Percentiles rank a stretch among this genome's conserved stretches.
phyloP scores from a whole-genome alignment of 768 basidiomycete species.

The Boletellus sp. region DNA sequence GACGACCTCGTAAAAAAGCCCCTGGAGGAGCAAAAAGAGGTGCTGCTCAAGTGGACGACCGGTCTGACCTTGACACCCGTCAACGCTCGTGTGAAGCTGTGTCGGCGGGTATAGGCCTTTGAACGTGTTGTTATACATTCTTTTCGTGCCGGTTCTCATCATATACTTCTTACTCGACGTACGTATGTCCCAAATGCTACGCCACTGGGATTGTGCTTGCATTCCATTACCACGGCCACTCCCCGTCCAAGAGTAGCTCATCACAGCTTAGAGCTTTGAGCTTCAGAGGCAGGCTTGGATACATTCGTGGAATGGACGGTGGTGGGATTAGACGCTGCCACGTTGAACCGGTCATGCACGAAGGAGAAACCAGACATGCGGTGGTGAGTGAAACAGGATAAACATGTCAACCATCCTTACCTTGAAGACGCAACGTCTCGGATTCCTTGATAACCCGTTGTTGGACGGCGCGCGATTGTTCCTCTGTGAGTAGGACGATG shows the following conservation, averaged over 20 bases:
- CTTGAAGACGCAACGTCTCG: background rate
- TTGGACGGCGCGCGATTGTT: slow-evolving; percentile 35
- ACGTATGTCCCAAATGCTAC: too few relatives aligned
- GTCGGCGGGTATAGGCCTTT: slow-evolving; percentile 10
- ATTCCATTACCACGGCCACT: too few relatives aligned
- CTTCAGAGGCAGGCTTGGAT: background rate
- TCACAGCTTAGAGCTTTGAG: background rate
- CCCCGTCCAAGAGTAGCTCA: too few relatives aligned
- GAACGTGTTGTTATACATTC: background rate
- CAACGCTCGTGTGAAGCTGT: slow-evolving; percentile 24
- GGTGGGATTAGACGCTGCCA: background rate
- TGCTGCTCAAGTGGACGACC: slow-evolving; percentile 36
- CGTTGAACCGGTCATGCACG: background rate
- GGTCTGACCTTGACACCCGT: slow-evolving; percentile 35
- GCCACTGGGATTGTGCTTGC: too few relatives aligned
- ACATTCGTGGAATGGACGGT: background rate
- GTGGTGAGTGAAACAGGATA: background rate
- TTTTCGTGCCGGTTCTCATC: background rate
- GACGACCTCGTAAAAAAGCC: slow-evolving; percentile 29
- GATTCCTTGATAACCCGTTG: slow-evolving; percentile 13
- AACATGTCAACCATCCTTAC: background rate
- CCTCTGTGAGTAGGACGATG: slow-evolving; percentile 42
- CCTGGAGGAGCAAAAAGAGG: slow-evolving; percentile 32
- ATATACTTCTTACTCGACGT: too few relatives aligned
- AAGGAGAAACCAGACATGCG: background rate